Evolutionary conservation across 2,329 filamentous ascomycete genomes (phyloP), one percentile per base, ranked within the genome.

Genomic region (Gaeumannomyces tritici): DNA sequence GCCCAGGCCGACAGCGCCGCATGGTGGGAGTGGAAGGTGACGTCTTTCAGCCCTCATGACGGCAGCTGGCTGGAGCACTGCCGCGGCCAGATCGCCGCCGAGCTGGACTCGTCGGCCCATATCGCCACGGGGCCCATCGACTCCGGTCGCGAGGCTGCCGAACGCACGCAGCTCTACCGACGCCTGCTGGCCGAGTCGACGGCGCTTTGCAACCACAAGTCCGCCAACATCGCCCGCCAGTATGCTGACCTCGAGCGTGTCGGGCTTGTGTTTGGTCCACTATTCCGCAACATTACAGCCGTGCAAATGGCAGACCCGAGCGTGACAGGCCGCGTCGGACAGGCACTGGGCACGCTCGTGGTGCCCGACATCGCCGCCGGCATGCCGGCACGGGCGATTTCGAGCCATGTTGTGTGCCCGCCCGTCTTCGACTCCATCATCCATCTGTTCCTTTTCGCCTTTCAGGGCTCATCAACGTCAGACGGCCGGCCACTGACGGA

Each of bases 11-110:
- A 59, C 31, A 59, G 57, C 29, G 35, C n/a, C 11, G 6, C 24
- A 3, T 59, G 29, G 29, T 59, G 57, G 57, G 57, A 59, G 29
- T 59, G 57, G 57, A 59, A 35, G 29, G 57, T 59, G 21, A 59
- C 31, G 1, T 59, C 57, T 6, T 59, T 59, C 31, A 59, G 29
- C 26, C 18, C 57, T n/a, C 57, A 64, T 33, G 65, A 62, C 12
- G 63, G 65, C 12, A 64, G 61, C 2, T 59, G 57, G 57, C 21
- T 59, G 15, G 67, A 70, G 62, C 68, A 70, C 64, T 69, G 67
- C 42, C 67, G 66, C 11, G 67, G 68, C 1, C 65, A 65, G n/a
- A 64, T 69, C 24, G 57, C 57, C 21, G 57, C 57, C 57, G 57
- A 59, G 57, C 31, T 33, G 5, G 2, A 26, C 1, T 29, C 57